Percentiles rank a stretch among this genome's conserved stretches.
Conservation (phyloP, 768 basidiomycete species). For the Terana coerulea region DNA sequence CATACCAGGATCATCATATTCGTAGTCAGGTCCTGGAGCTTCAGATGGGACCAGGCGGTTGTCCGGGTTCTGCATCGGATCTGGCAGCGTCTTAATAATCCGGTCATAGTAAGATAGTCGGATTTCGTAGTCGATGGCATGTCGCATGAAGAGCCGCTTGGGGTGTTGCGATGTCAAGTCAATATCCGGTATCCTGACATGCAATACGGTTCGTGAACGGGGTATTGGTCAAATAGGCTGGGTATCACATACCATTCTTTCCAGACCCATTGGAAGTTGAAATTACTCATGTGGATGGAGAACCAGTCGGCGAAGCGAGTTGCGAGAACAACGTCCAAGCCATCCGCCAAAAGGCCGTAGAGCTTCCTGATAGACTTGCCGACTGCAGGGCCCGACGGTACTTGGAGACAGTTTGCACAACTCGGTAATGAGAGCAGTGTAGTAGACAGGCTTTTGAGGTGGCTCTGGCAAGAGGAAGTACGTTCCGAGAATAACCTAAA, state of each 20-base stretch:
- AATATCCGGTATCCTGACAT: conserved; percentile 79
- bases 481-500: conserved; percentile 69
- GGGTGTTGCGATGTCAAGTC: conserved; percentile 73
- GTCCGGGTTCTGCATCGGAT: conserved; percentile 67
- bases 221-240: background rate
- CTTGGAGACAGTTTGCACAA: conserved; percentile 91
- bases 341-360: conserved; percentile 75
- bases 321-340: conserved; percentile 80
- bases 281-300: conserved; percentile 94
- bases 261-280: conserved; percentile 98
- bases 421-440: conserved; percentile 85
- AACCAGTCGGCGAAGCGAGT: conserved; percentile 94
- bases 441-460: conserved; percentile 76
- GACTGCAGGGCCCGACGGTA: conserved; percentile 92
- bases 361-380: conserved; percentile 92
- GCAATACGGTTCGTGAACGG: background rate
- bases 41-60: conserved; percentile 60
- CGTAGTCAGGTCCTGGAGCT: conserved; percentile 75
- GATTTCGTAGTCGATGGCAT: conserved; percentile 85
- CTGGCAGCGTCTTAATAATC: conserved; percentile 83
- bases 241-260: conserved; percentile 80
- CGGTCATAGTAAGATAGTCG: conserved; percentile 92
- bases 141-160: conserved; percentile 80
- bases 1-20: conserved; percentile 78
- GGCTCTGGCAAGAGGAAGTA: conserved; percentile 78